These are phyloP conservation scores for Tilletia horrida DNA, from an alignment of 1,284 basidiomycete species.

Conservation along the genomic window DNA sequence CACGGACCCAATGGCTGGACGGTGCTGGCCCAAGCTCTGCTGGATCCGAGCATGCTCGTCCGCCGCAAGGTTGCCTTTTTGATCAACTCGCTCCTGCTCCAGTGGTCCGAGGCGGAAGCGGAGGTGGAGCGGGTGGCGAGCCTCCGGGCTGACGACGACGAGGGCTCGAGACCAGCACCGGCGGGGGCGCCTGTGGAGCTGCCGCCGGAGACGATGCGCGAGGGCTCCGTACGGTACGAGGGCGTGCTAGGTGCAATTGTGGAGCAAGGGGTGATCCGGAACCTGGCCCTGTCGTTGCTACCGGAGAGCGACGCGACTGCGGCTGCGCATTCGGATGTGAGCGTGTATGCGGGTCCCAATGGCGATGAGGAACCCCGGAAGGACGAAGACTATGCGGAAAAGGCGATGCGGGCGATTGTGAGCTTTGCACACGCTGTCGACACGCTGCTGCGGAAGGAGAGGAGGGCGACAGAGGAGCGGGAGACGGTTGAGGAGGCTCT, in stretches of 20 bases:
- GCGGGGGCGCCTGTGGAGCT: slow-evolving; percentile 46
- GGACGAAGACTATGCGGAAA: slow-evolving; percentile 79
- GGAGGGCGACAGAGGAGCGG: slow-evolving; percentile 31
- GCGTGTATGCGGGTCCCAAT: slow-evolving; percentile 62
- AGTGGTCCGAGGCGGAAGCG: slow-evolving; percentile 48
- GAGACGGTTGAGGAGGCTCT: slow-evolving; percentile 38
- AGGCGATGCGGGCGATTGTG: slow-evolving; percentile 64
- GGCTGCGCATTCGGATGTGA: slow-evolving; percentile 23
- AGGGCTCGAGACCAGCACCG: slow-evolving; percentile 20
- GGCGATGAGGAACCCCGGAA: slow-evolving; percentile 63
- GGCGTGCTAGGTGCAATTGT: slow-evolving; percentile 46
- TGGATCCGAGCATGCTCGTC: slow-evolving; percentile 73
- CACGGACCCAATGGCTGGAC: slow-evolving; percentile 67
- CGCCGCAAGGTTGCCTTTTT: slow-evolving; percentile 83
- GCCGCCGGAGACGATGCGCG: slow-evolving; percentile 42
- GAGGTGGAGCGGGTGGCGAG: neutral
- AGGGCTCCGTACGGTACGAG: slow-evolving; percentile 35
- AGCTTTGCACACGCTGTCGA: slow-evolving; percentile 30
- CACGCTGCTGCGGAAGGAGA: neutral
- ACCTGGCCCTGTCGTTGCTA: slow-evolving; percentile 45
- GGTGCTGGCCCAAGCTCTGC: slow-evolving; percentile 64
- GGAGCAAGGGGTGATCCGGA: slow-evolving; percentile 38
- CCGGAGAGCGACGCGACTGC: slow-evolving; percentile 24
- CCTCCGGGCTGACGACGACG: neutral
- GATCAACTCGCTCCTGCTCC: slow-evolving; percentile 71